phyloP scores from a whole-genome alignment of 1,284 basidiomycete genomes.

The Sporisorium sorghi region DNA sequence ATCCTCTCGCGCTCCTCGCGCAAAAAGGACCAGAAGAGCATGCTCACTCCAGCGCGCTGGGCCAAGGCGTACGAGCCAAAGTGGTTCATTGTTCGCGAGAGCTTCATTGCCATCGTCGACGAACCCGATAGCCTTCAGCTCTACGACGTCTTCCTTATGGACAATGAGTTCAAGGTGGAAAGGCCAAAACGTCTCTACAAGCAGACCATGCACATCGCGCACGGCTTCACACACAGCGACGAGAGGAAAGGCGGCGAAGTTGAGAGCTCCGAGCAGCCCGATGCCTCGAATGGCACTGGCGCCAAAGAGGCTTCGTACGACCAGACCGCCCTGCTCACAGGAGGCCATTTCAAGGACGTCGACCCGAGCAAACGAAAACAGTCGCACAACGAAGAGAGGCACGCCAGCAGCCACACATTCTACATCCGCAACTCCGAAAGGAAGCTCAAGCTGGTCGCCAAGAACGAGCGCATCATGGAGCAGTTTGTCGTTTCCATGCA shows the following conservation, averaged over 20 bases:
- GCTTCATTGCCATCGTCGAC: slow-evolving; percentile 87
- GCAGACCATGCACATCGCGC: slow-evolving; percentile 65
- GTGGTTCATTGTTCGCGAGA: slow-evolving; percentile 95
- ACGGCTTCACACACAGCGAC: slow-evolving; percentile 50
- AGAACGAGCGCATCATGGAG: slow-evolving; percentile 93
- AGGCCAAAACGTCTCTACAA: slow-evolving; percentile 70
- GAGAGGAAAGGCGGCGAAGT: slow-evolving; percentile 26
- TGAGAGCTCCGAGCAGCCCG: slow-evolving; percentile 51
- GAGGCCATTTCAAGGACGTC: slow-evolving; percentile 57
- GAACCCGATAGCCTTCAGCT: slow-evolving; percentile 80
- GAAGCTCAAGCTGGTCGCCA: slow-evolving; percentile 86
- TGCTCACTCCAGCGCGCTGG: slow-evolving; percentile 74
- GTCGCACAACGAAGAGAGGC: slow-evolving; percentile 48
- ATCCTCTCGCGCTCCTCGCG: slow-evolving; percentile 71
- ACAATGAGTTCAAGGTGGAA: slow-evolving; percentile 88
- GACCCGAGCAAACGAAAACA: slow-evolving; percentile 39
- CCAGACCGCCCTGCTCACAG: slow-evolving; percentile 60
- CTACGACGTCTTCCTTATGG: slow-evolving; percentile 94
- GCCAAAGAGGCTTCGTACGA: slow-evolving; percentile 48
- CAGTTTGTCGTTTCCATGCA: slow-evolving; percentile 96
- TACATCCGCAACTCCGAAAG: slow-evolving; percentile 92
- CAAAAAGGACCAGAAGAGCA: slow-evolving; percentile 71
- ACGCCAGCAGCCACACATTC: slow-evolving; percentile 82
- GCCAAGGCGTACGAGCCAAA: slow-evolving; percentile 77
- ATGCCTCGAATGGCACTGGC: slow-evolving; percentile 6